These are phyloP conservation scores for Skeletonema menzelii DNA, from an alignment of 108 stramenopile species.

Conservation along the genomic window DNA sequence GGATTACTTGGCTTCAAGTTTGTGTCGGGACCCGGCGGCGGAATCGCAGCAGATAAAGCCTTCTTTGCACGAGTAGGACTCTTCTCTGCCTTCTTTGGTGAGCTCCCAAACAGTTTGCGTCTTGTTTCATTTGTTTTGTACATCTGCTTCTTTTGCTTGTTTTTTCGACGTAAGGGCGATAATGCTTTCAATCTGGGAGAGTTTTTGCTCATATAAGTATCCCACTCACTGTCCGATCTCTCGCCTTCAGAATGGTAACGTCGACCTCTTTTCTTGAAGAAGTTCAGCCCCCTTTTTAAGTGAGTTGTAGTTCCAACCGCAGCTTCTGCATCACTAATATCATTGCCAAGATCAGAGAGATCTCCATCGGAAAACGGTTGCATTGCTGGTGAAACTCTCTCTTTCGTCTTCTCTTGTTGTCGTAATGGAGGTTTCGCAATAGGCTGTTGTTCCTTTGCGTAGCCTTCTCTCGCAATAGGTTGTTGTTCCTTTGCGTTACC, in stretches of 20 bases:
- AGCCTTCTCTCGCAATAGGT: background rate
- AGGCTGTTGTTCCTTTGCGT: background rate
- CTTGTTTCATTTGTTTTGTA: background rate
- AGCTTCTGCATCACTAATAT: background rate
- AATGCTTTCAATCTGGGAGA: background rate
- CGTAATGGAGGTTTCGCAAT: background rate
- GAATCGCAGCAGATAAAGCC: background rate
- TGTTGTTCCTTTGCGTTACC: background rate
- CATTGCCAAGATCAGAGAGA: background rate
- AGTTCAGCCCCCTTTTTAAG: background rate
- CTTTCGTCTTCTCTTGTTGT: background rate
- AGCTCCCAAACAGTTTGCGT: background rate
- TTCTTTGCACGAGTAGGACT: background rate
- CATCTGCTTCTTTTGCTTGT: background rate
- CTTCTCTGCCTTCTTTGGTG: background rate
- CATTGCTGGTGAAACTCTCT: background rate
- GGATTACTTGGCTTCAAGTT: background rate
- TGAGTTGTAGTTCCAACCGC: background rate
- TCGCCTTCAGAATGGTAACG: slow-evolving; percentile 29
- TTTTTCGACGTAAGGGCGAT: background rate
- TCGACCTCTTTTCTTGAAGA: slow-evolving; percentile 7
- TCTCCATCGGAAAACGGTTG: background rate
- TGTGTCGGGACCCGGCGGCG: background rate
- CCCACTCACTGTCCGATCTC: slow-evolving; percentile 18
- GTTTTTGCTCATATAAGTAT: background rate